Evolutionary conservation across 108 stramenopile species (phyloP).

Genomic region (Cylindrotheca fusiformis): DNA sequence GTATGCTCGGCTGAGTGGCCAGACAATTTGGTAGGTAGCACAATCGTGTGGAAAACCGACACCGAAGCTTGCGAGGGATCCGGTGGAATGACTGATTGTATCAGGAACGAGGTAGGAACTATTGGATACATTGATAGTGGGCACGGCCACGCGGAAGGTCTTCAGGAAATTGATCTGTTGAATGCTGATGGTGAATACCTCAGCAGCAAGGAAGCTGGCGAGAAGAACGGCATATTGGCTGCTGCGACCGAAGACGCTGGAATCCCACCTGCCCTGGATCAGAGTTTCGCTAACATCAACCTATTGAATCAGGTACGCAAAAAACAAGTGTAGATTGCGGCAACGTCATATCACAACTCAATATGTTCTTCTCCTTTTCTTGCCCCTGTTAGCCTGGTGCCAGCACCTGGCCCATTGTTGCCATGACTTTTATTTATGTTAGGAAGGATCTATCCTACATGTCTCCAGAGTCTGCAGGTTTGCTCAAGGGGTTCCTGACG

Average conservation of each 20-base stretch:
- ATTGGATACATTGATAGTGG: slow-evolving; percentile 87
- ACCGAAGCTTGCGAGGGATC: slow-evolving; percentile 68
- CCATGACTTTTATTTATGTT: slow-evolving; percentile 79
- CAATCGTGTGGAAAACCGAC: slow-evolving; percentile 49
- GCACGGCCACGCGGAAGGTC: slow-evolving; percentile 67
- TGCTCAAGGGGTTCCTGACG: slow-evolving; percentile 54
- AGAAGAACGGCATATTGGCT: slow-evolving; percentile 51
- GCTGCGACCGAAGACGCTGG: slow-evolving; percentile 23
- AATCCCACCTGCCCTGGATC: slow-evolving; percentile 46
- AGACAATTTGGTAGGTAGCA: slow-evolving; percentile 36
- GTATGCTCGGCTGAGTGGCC: slow-evolving; percentile 70
- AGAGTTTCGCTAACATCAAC: slow-evolving; percentile 53
- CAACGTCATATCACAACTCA: background rate
- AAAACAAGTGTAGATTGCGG: background rate
- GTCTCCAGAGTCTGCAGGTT: slow-evolving; percentile 28
- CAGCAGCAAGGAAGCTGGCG: slow-evolving; percentile 48
- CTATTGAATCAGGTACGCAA: slow-evolving; percentile 44
- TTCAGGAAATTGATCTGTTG: slow-evolving; percentile 63
- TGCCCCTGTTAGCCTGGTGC: slow-evolving; percentile 18
- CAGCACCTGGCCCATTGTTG: slow-evolving; percentile 82
- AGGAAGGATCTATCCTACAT: slow-evolving; percentile 54
- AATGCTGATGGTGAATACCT: slow-evolving; percentile 65
- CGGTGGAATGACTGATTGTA: slow-evolving; percentile 64
- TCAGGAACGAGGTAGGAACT: slow-evolving; percentile 50
- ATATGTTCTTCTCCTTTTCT: background rate